Percentiles rank a stretch among this genome's conserved stretches.
These are phyloP conservation scores for Ganoderma multipileum DNA, from an alignment of 1,284 basidiomycete species.

Conservation along the genomic window DNA sequence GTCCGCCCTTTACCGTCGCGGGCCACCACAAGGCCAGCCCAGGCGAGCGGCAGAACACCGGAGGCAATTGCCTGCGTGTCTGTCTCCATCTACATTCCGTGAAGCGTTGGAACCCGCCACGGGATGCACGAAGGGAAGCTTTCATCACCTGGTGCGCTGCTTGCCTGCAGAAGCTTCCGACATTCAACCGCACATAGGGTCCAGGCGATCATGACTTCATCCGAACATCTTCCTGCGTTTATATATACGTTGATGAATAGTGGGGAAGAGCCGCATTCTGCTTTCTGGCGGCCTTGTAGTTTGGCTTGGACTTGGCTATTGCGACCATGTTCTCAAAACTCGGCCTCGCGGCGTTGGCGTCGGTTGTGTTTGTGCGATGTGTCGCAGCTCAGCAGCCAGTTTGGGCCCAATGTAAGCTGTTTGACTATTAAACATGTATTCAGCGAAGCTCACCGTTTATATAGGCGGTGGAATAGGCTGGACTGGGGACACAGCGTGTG, in stretches of 20 bases:
- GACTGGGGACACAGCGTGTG: slow-evolving; percentile 49
- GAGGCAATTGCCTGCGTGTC: background rate
- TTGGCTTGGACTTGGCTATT: no score
- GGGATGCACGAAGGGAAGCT: background rate
- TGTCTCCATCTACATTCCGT: background rate
- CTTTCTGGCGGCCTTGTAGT: background rate
- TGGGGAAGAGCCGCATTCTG: background rate
- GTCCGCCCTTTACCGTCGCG: background rate
- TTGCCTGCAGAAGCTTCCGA: background rate
- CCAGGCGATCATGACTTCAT: background rate
- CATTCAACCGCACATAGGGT: background rate
- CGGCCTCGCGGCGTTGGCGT: slow-evolving; percentile 22
- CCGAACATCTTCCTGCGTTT: slow-evolving; percentile 21
- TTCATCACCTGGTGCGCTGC: background rate
- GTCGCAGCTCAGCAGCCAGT: slow-evolving; percentile 33
- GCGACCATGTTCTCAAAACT: slow-evolving; percentile 26
- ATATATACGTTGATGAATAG: slow-evolving; percentile 10
- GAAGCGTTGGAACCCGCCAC: background rate
- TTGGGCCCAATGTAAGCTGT: slow-evolving; percentile 36
- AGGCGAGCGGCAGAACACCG: slow-evolving; percentile 9
- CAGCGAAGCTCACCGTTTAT: background rate
- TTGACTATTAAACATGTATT: background rate
- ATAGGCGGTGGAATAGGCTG: slow-evolving; percentile 50
- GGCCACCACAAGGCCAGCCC: background rate
- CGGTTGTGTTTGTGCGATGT: slow-evolving; percentile 25